A percentile compares a stretch with the other conserved stretches of the same genome.
Evolutionary conservation across 768 basidiomycete genomes (phyloP).

Genomic region (Mycena filopes): DNA sequence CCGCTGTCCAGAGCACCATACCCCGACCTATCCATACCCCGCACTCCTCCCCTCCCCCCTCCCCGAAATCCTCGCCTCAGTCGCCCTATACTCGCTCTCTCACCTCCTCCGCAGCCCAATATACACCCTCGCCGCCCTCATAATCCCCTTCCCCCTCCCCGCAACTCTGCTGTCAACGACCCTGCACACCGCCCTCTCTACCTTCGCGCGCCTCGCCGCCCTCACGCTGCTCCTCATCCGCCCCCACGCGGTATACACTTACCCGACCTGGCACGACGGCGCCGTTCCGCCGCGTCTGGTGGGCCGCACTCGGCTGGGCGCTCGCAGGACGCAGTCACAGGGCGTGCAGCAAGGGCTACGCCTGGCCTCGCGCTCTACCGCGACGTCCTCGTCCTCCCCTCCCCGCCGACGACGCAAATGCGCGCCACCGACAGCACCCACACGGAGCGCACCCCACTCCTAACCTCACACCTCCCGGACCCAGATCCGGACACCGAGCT

Average conservation of each 20-base stretch:
- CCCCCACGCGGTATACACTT: constrained; percentile 50
- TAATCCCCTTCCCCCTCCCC: constrained; percentile 43
- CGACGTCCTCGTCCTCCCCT: constrained; percentile 67
- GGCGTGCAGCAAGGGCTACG: constrained; percentile 79
- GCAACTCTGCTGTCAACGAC: constrained; percentile 51
- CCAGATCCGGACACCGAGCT: constrained; percentile 46
- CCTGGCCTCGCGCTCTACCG: constrained; percentile 72
- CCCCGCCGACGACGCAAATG: constrained; percentile 47
- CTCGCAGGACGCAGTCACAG: constrained; percentile 72
- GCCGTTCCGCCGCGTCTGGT: constrained; percentile 80
- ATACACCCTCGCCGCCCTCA: constrained; percentile 47
- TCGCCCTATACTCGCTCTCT: constrained; percentile 69
- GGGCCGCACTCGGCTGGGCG: constrained; percentile 82
- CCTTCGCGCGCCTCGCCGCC: constrained; percentile 63
- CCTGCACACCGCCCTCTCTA: constrained; percentile 61
- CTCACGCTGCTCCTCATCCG: constrained; percentile 65
- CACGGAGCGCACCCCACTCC: constrained; percentile 32
- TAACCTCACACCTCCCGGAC: constrained; percentile 6
- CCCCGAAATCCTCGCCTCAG: constrained; percentile 71
- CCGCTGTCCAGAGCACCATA: constrained; percentile 44
- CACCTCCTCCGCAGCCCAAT: constrained; percentile 64
- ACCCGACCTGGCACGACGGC: constrained; percentile 63
- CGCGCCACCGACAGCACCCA: constrained; percentile 39
- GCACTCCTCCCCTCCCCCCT: constrained; percentile 69
- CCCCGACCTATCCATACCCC: constrained; percentile 51